Percentiles rank a stretch among this genome's conserved stretches.
These are phyloP conservation scores for Chaetomium strumarium DNA, from an alignment of 2,329 filamentous ascomycete species.

Conservation along the genomic window DNA sequence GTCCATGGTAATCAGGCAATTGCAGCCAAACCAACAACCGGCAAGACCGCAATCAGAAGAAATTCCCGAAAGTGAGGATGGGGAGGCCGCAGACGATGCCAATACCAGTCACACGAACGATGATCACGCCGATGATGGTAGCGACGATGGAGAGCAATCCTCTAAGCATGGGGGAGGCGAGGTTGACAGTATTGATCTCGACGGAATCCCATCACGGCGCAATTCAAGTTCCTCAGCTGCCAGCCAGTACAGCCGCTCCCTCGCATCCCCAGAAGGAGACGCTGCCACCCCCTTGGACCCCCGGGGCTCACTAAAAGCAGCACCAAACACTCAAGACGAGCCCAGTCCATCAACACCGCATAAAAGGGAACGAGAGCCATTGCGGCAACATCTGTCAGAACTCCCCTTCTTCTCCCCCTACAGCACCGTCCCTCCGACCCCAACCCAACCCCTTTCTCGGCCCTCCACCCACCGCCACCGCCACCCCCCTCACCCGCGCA, in stretches of 20 bases:
- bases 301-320: neutral
- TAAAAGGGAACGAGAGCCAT: neutral
- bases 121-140: neutral
- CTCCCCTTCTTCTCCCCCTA: neutral
- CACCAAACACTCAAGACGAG: neutral
- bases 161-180: neutral
- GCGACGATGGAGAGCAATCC: neutral
- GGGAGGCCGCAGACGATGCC: neutral
- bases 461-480: neutral
- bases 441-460: neutral
- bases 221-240: slow-evolving; percentile 9
- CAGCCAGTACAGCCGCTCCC: slow-evolving; percentile 11
- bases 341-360: neutral
- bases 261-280: slow-evolving; percentile 2
- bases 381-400: no score
- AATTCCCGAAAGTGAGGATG: slow-evolving; percentile 14
- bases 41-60: slow-evolving; percentile 4
- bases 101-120: neutral
- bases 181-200: neutral
- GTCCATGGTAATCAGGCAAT: slow-evolving; percentile 9
- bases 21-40: neutral
- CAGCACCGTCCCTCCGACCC: slow-evolving; percentile 13
- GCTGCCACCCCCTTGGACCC: neutral
- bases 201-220: neutral
- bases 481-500: neutral